Evolutionary conservation across 225 moss, liverwort and hornwort genomes (phyloP).

Genomic region (Sphagnum tenellum): DNA sequence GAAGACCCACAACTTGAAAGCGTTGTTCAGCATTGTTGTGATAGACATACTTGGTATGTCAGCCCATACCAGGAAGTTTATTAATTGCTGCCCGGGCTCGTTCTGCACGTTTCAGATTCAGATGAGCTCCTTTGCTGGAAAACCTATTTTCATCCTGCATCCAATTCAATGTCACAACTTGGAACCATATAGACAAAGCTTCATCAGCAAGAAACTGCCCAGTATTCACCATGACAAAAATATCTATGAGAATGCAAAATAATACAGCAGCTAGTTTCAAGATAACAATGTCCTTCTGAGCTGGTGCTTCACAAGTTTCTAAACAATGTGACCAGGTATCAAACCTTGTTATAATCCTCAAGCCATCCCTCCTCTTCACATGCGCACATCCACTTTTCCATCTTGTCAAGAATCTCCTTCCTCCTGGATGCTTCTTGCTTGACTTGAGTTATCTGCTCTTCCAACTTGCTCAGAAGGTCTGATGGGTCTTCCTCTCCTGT

Average conservation of each 20-base stretch:
- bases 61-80: slow-evolving; percentile 67
- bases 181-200: not conserved
- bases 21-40: no score
- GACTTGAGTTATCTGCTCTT: slow-evolving; percentile 63
- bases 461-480: slow-evolving; percentile 67
- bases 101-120: slow-evolving; percentile 87
- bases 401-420: slow-evolving; percentile 79
- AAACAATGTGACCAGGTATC: not conserved
- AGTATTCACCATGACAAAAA: no score
- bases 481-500: slow-evolving; percentile 77
- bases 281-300: no score
- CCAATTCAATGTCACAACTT: not conserved
- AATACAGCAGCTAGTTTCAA: not conserved
- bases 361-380: slow-evolving; percentile 99
- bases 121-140: slow-evolving; percentile 92
- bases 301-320: no score
- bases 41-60: no score
- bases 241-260: no score
- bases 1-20: no score
- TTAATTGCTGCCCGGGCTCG: slow-evolving; percentile 75
- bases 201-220: no score
- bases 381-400: slow-evolving; percentile 95
- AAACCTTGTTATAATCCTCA: slow-evolving; percentile 62
- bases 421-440: slow-evolving; percentile 74
- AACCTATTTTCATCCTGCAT: slow-evolving; percentile 89